These are phyloP conservation scores for Boletus huronensis DNA, from an alignment of 768 basidiomycete genomes.

Conservation along the genomic window DNA sequence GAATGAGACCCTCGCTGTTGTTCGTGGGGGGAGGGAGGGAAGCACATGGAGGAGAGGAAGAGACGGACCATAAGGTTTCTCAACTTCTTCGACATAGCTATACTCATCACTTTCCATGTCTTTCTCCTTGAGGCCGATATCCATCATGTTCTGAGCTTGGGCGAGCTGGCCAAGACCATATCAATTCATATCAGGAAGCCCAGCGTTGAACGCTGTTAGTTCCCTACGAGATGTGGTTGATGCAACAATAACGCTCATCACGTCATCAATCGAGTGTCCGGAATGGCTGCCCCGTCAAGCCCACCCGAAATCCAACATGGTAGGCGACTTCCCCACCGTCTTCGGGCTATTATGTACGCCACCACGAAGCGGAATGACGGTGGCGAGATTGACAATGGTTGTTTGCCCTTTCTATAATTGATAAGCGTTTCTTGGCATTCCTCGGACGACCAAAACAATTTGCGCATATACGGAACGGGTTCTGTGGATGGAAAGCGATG, in stretches of 20 bases:
- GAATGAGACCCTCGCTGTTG: too few species aligned
- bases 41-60: too few species aligned
- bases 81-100: slow-evolving; percentile 50
- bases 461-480: slow-evolving; percentile 64
- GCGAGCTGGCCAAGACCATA: slow-evolving; percentile 8
- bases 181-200: background rate
- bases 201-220: background rate
- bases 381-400: too few species aligned
- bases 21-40: too few species aligned
- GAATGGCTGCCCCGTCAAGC: slow-evolving; percentile 82
- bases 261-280: slow-evolving; percentile 74
- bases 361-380: too few species aligned
- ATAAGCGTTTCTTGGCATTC: too few species aligned
- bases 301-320: too few species aligned
- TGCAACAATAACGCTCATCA: slow-evolving; percentile 68
- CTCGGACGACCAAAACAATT: slow-evolving; percentile 55
- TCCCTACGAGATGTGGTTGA: slow-evolving; percentile 48
- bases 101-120: slow-evolving; percentile 21
- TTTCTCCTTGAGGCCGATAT: slow-evolving; percentile 16
- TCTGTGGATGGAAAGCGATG: slow-evolving; percentile 61
- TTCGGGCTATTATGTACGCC: too few species aligned
- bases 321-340: too few species aligned
- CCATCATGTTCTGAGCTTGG: slow-evolving; percentile 17
- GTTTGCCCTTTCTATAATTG: too few species aligned
- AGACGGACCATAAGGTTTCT: slow-evolving; percentile 48